Evolutionary conservation across 495 filamentous ascomycete species (phyloP).

Genomic region (Penicillium samsonianum): DNA sequence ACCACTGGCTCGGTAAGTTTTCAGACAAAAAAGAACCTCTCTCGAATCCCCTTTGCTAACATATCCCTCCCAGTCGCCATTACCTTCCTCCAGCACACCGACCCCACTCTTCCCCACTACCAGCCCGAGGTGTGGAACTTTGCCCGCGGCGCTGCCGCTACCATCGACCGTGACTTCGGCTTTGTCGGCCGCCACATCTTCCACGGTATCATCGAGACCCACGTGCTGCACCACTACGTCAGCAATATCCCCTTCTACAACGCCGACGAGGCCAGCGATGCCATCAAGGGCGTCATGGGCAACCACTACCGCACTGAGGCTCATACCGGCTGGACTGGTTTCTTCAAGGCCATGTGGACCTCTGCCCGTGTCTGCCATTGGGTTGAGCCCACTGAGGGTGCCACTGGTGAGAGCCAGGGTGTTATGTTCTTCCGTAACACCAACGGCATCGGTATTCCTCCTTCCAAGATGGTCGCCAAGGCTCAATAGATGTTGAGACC

Average conservation of each 20-base stretch:
- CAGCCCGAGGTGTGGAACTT: slow-evolving; percentile 58
- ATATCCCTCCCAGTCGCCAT: slow-evolving; percentile 50
- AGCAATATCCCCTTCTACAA: slow-evolving; percentile 64
- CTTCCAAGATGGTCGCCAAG: slow-evolving; percentile 51
- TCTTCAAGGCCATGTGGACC: slow-evolving; percentile 57
- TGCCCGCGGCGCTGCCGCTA: slow-evolving; percentile 57
- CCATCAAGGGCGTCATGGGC: slow-evolving; percentile 60
- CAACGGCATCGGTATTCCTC: slow-evolving; percentile 71
- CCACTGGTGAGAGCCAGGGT: slow-evolving; percentile 52
- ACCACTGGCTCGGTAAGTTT: slow-evolving; percentile 78
- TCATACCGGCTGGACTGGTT: slow-evolving; percentile 53
- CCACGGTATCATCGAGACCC: slow-evolving; percentile 64
- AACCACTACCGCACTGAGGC: slow-evolving; percentile 57
- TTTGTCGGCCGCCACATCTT: slow-evolving; percentile 59
- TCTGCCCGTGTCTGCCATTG: slow-evolving; percentile 55
- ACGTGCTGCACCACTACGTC: slow-evolving; percentile 63
- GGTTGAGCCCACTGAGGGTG: slow-evolving; percentile 66
- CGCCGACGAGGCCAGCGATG: slow-evolving; percentile 61
- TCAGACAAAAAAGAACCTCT: not conserved
- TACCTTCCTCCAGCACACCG: slow-evolving; percentile 63
- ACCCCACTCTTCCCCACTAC: slow-evolving; percentile 61
- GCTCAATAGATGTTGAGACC: slow-evolving; percentile 8
- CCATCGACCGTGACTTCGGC: slow-evolving; percentile 62
- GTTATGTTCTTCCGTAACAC: slow-evolving; percentile 62
- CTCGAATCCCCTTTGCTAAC: slow-evolving; percentile 2